Base-by-base conservation (phyloP, 2,329 filamentous ascomycete species). In the Ophiostoma piceae region DNA sequence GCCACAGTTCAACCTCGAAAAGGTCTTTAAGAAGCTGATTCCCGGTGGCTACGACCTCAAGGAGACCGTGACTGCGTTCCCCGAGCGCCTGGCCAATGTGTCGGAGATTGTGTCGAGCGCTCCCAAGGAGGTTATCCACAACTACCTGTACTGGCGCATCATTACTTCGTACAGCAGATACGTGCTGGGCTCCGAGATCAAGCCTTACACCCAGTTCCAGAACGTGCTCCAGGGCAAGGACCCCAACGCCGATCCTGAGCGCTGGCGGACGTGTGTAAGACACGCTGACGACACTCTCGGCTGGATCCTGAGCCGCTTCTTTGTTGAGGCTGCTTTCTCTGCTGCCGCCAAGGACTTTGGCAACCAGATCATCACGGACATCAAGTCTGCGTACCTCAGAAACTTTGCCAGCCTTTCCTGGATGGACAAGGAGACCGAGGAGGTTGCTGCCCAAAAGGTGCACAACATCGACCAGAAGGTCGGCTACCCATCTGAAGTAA, bases 261-360 rank as follows among this genome's bases (percentile, higher is more conserved):
- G 88, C 67, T 91, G 88, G 88, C 83, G 88, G 74, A 87, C 82
- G 7, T 92, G 89, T 74, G 82, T 91, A 37, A 76, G 76, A 8
- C 81, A 84, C 43, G 70, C 68, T 1, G 68, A 67, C 37, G 76
- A 78, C 29, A 84, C 84, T 5, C 77, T 92, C 29, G 85, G 85
- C 2, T 92, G 89, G 88, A 88, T 90, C 67, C 79, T 91, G 19
- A 89, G 88, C 75, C 85, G 88, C 29, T 91, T 92, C 79, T 92
- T 88, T 73, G 82, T 92, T 1, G 85, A 91, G 72, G 86, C 86
- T 67, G 84, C 88, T 0, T 92, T 92, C 74, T 87, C 88, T 0
- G 83, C 88, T 14, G 84, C 87, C 26, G 88, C 88, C 0, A 90
- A 90, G 76, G 79, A 85, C 3, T 85, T 90, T 65, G 88, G 88